Evolutionary conservation across 345 rosid species (phyloP), one percentile per base, ranked within the genome.

Genomic region (Populus simonii): DNA sequence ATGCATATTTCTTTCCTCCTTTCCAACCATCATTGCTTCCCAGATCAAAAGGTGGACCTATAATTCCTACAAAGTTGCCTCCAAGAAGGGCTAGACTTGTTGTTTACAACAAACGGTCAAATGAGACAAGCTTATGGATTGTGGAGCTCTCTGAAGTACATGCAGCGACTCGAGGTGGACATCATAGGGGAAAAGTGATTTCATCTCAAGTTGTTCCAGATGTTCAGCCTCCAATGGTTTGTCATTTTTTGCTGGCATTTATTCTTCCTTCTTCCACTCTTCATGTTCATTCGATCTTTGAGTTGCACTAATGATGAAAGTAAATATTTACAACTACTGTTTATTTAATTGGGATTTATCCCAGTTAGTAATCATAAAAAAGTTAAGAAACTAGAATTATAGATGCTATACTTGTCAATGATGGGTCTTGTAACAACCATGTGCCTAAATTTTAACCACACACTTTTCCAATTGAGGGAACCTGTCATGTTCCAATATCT

Each of bases 191-290:
- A 70, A 92, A 86, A 89, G 98, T 92, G 31, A 83, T 92, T 71
- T 92, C 97, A 38, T 88, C 98, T 8, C 72, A 83, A 69, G 90
- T 91, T 57, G 77, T 94, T 78, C 92, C 93, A 25, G 94, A 92
- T 85, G 96, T 92, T 82, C 97, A 94, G 88, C 98, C 98, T 47
- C 93, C 98, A 5, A 92, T 94, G 97, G 98, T 94, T 76, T 70
- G 89, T 72, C 59, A 59, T 79, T 59, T 74, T 16, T 39, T 5
- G 31, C 57, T 73, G 47, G 11, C n/a, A 39, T 62, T 61, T 66
- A 23, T 36, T 70, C 27, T 75, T 36, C 6, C 5, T n/a, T 38
- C n/a, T 7, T 68, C 7, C 27, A 7, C 12, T 41, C 16, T 12
- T 35, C 29, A 51, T 73, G 45, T 27, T 23, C 43, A 22, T 27